These are phyloP conservation scores for Multifurca ochricompacta DNA, from an alignment of 768 basidiomycete genomes.

Conservation along the genomic window DNA sequence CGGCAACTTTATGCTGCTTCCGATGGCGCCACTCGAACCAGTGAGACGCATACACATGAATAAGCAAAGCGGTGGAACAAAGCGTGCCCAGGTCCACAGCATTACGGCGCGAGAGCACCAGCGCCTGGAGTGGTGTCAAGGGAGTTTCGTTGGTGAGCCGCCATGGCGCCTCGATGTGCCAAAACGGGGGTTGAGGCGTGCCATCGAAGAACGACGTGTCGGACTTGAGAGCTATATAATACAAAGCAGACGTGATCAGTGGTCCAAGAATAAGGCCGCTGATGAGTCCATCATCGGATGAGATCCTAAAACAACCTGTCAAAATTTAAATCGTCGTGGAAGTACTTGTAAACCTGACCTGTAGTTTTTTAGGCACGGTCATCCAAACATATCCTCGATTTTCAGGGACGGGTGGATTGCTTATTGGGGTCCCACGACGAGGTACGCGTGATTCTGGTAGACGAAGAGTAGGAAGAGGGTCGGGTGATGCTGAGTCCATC, in stretches of 20 bases:
- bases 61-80: conserved; percentile 66
- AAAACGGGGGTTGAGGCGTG: conserved; percentile 43
- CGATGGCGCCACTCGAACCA: conserved; percentile 56
- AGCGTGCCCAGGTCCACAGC: conserved; percentile 74
- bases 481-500: neutral
- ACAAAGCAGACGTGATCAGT: conserved; percentile 62
- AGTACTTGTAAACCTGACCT: conserved; percentile 34
- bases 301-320: conserved; percentile 43
- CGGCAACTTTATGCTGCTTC: conserved; percentile 36
- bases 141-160: conserved; percentile 39
- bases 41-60: conserved; percentile 74
- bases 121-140: conserved; percentile 43
- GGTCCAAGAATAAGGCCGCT: conserved; percentile 82
- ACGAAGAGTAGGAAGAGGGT: conserved; percentile 23
- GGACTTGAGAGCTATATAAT: conserved; percentile 42
- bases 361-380: conserved; percentile 85
- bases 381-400: conserved; percentile 78
- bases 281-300: conserved; percentile 76
- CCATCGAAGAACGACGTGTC: conserved; percentile 23
- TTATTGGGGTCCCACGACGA: conserved; percentile 31
- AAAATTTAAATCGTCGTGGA: neutral
- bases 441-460: conserved; percentile 39
- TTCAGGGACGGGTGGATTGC: conserved; percentile 32
- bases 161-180: conserved; percentile 73
- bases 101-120: conserved; percentile 63